Percentiles rank a stretch among this genome's conserved stretches.
Conservation (phyloP, 495 filamentous ascomycete species). For the Pseudotulostoma volvatum region DNA sequence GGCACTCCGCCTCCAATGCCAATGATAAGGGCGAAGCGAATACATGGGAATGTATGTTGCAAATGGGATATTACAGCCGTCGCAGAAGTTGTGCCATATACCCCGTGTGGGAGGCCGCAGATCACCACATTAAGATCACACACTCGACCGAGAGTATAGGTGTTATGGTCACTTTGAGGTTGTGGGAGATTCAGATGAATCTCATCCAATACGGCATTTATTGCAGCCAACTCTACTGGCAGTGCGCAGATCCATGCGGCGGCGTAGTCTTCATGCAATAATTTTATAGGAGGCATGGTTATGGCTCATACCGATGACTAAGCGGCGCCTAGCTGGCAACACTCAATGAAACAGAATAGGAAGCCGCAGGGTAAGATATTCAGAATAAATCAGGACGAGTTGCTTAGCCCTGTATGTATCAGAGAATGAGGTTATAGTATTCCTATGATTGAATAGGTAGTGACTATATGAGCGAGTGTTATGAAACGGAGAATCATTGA, state of each 20-base stretch:
- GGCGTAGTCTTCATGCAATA: slow-evolving; percentile 10
- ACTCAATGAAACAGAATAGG: too few relatives aligned
- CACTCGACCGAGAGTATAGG: slow-evolving; percentile 26
- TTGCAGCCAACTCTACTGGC: slow-evolving; percentile 15
- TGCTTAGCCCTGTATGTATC: too few relatives aligned
- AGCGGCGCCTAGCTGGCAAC: too few relatives aligned
- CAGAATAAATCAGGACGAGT: too few relatives aligned
- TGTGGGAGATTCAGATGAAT: slow-evolving; percentile 14
- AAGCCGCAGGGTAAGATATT: too few relatives aligned
- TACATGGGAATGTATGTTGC: slow-evolving; percentile 25
- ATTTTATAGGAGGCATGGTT: too few relatives aligned
- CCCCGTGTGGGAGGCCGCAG: slow-evolving; percentile 20
- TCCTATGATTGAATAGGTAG: too few relatives aligned
- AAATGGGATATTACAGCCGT: slow-evolving; percentile 20
- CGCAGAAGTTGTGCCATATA: slow-evolving; percentile 24
- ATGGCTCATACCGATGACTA: too few relatives aligned
- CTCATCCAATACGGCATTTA: slow-evolving; percentile 15
- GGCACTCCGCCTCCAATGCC: slow-evolving; percentile 29
- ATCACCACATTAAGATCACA: slow-evolving; percentile 28
- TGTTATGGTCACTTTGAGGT: slow-evolving; percentile 15
- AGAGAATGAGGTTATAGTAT: too few relatives aligned
- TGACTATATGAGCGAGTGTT: too few relatives aligned
- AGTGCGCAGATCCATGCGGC: slow-evolving; percentile 19
- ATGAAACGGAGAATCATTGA: too few relatives aligned
- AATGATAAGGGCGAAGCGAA: slow-evolving; percentile 22